Evolutionary conservation across 768 basidiomycete genomes (phyloP).

Genomic region (Boletus patriciae): DNA sequence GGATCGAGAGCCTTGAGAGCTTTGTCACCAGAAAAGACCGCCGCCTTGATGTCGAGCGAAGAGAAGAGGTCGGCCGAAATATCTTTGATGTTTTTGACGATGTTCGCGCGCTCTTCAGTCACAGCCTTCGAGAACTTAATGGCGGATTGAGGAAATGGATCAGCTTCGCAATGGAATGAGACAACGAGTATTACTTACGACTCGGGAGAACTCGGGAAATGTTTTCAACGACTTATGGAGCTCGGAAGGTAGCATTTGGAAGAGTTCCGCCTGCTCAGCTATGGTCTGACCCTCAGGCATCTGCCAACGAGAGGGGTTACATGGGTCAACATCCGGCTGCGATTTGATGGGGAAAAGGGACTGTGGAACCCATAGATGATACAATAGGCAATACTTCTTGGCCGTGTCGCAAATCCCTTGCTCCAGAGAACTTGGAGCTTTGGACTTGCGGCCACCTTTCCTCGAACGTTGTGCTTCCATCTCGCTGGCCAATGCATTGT

Average conservation of each 20-base stretch:
- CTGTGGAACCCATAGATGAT: background rate
- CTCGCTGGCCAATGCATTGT: background rate
- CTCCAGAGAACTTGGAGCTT: background rate
- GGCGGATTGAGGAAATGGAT: too few relatives aligned
- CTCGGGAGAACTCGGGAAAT: background rate
- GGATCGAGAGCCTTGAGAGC: background rate
- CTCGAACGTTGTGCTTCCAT: background rate
- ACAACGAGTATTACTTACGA: background rate
- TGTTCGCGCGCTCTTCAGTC: background rate
- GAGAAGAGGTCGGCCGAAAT: background rate
- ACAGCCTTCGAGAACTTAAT: background rate
- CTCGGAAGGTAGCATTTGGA: background rate
- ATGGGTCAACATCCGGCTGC: background rate
- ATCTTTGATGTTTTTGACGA: slow-evolving; percentile 1
- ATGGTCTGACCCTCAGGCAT: background rate
- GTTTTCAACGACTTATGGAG: background rate
- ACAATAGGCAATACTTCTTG: background rate
- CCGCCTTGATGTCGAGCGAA: background rate
- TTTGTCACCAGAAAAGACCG: background rate
- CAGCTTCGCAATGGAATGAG: background rate
- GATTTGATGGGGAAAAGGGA: background rate
- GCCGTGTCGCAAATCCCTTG: background rate
- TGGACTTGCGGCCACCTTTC: background rate
- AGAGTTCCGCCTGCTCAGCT: background rate
- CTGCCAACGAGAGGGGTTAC: background rate